Conservation (phyloP, 2,329 filamentous ascomycete species). For the Emergomyces orientalis region DNA sequence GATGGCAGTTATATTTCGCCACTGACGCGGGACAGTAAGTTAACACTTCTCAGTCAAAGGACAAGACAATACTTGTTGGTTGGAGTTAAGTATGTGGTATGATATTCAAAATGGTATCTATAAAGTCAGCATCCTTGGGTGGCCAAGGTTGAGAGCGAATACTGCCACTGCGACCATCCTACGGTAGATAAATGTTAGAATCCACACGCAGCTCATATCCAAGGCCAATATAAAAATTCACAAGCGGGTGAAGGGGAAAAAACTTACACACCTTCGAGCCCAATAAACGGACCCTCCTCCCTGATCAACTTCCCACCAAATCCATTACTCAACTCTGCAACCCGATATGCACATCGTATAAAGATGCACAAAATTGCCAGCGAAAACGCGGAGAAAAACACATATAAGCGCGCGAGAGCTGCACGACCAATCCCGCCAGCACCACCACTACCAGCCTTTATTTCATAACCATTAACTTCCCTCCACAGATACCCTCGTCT, state of each 20-base stretch:
- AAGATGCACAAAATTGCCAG: constrained; percentile 56
- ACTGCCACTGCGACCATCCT: constrained; percentile 5
- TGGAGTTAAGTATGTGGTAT: neutral
- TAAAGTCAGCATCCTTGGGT: constrained; percentile 5
- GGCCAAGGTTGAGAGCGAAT: constrained; percentile 6
- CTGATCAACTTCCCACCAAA: constrained; percentile 52
- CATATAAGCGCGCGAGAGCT: constrained; percentile 38
- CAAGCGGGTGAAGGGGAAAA: neutral
- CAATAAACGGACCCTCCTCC: constrained; percentile 48
- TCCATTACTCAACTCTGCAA: constrained; percentile 56
- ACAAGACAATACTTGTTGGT: neutral
- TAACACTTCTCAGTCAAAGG: neutral
- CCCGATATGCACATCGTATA: constrained; percentile 55
- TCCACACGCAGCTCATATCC: neutral
- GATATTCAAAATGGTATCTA: neutral
- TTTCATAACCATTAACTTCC: neutral
- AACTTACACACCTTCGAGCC: constrained; percentile 42
- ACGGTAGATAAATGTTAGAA: neutral
- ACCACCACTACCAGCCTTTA: neutral
- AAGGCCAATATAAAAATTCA: neutral
- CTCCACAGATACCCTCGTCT: neutral
- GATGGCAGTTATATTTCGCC: neutral
- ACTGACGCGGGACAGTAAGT: neutral
- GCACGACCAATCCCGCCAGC: neutral
- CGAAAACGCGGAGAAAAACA: constrained; percentile 47